Conservation (phyloP, 495 filamentous ascomycete species). For the Tuber aestivum region DNA sequence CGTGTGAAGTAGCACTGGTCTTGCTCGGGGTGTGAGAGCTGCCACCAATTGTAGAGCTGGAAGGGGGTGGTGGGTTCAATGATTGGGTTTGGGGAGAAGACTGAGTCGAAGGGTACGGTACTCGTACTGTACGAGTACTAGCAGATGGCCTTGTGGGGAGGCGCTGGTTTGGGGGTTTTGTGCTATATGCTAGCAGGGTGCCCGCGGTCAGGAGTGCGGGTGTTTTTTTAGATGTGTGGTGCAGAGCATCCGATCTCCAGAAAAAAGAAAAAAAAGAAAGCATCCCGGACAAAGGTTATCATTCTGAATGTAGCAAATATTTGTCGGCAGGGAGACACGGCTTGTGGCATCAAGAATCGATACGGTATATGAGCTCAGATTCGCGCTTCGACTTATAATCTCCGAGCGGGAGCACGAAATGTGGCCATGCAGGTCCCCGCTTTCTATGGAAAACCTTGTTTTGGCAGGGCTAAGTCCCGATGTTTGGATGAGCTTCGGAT, state of each 20-base stretch:
- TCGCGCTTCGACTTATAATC: neutral
- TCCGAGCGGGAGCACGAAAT: neutral
- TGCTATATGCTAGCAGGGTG: neutral
- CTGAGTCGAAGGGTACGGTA: neutral
- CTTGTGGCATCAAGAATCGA: neutral
- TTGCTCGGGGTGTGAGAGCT: neutral
- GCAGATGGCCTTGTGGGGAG: neutral
- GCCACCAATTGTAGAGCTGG: neutral
- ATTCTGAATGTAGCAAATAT: no score
- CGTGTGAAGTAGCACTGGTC: neutral
- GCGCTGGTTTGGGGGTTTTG: neutral
- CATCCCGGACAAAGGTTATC: no score
- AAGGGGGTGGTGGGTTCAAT: neutral
- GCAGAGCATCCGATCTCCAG: no score
- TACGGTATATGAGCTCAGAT: neutral
- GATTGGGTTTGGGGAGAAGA: neutral
- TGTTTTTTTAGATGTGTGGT: no score
- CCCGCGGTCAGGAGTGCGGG: no score
- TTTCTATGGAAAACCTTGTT: neutral
- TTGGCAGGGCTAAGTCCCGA: neutral
- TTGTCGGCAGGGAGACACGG: no score
- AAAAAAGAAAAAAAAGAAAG: no score
- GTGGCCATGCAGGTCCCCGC: neutral
- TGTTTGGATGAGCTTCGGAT: neutral
- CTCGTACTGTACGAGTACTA: no score